Base-by-base conservation (phyloP, 1,284 basidiomycete species). In the Puccinia triticina region DNA sequence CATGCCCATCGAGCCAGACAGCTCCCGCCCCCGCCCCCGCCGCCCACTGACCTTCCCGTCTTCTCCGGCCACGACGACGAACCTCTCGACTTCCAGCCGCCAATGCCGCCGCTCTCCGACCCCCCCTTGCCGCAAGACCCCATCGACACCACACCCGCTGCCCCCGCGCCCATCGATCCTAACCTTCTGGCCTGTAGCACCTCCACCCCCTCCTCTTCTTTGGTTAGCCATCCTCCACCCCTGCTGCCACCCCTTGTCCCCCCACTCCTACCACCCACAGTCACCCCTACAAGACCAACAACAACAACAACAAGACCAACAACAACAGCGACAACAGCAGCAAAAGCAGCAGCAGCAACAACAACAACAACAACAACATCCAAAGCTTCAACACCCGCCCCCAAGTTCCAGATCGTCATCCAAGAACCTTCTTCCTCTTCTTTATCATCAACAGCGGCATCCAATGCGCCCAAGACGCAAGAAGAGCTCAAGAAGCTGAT, bases 401-500 rank as follows among this genome's bases (percentile, higher is more conserved):
- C 26, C 26, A 75, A 75, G 53, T 75, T 75, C 53, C 23, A 75
- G 37, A 75, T 75, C 3, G 53, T 75, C 11, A 37, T 75, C 53
- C 72, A 75, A 57, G 72, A 55, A 57, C 34, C 72, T 14, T 55
- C 23, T 46, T 8, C 71, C 2, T 67, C 64, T 23, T 10, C 1
- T 26, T 14, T 32, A 12, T 32, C 11, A 71, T 4, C 69, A 43
- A n/a, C 18, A 75, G 23, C 64, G 3, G 29, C 29, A 57, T 40
- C 55, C 10, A 37, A 16, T 57, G 34, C 43, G 10, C 59, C 64
- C 7, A 71, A 71, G 37, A 50, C 61, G 10, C 61, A 32, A 29
- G 67, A 72, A 72, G 67, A 72, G 7, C 48, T 81, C 11, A 73
- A 48, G 34, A 32, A 74, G 23, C 48, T 81, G 37, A 72, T 81